Conservation (phyloP, 129 eudicot species). For the Chrysanthemum makinoi region DNA sequence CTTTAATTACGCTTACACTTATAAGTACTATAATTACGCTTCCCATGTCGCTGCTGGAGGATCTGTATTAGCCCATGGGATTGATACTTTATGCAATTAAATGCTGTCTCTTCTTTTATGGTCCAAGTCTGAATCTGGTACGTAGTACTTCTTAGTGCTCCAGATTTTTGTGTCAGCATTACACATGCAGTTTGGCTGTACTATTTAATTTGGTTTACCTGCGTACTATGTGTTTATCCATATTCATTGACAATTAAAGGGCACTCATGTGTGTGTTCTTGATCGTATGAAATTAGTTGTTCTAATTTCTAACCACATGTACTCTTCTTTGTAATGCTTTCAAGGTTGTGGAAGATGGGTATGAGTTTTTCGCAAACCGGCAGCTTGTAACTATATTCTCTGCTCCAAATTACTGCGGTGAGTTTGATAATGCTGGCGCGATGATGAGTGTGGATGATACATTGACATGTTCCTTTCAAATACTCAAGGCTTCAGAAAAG, state of each 20-base stretch:
- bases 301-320: conserved; percentile 8
- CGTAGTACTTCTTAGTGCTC: too few species aligned
- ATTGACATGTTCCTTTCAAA: conserved; percentile 61
- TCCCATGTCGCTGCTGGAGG: too few species aligned
- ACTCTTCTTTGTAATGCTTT: conserved; percentile 14
- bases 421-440: conserved; percentile 68
- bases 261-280: neutral
- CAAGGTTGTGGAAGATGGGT: conserved; percentile 73
- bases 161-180: neutral
- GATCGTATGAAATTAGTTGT: conserved; percentile 1
- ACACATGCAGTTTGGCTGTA: neutral
- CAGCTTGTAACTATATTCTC: conserved; percentile 66
- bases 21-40: too few species aligned
- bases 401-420: conserved; percentile 69
- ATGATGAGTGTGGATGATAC: conserved; percentile 74
- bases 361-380: conserved; percentile 63
- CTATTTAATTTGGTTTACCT: neutral
- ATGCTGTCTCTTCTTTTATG: too few species aligned
- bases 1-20: too few species aligned
- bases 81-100: too few species aligned
- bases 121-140: too few species aligned
- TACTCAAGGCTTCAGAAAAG: conserved; percentile 57
- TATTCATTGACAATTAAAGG: neutral
- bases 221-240: neutral
- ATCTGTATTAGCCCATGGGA: too few species aligned